These are phyloP conservation scores for Erythrobasidium hasegawianum DNA, from an alignment of 1,284 basidiomycete genomes.

Conservation along the genomic window DNA sequence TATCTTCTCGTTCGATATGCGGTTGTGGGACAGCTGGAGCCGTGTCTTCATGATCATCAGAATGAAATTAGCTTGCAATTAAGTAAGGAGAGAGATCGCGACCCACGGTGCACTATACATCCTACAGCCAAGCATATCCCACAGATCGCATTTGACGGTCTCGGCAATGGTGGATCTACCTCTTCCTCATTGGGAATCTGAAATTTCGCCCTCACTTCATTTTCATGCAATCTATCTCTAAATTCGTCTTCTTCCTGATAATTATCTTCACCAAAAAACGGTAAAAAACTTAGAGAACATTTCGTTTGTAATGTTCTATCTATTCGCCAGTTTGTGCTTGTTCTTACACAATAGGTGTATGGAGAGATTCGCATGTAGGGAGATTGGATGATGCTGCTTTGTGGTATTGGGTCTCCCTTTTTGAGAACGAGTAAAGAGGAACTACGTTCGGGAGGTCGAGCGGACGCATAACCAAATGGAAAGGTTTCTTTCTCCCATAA, in stretches of 20 bases:
- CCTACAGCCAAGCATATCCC: slow-evolving; percentile 27
- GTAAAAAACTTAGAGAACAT: slow-evolving; percentile 9
- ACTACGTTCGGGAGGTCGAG: neutral
- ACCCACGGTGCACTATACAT: slow-evolving; percentile 30
- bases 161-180: slow-evolving; percentile 4
- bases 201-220: slow-evolving; percentile 6
- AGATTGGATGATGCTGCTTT: slow-evolving; percentile 21
- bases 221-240: slow-evolving; percentile 4
- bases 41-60: slow-evolving; percentile 4
- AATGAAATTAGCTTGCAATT: neutral
- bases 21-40: slow-evolving; percentile 28
- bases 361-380: slow-evolving; percentile 26
- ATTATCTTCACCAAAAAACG: slow-evolving; percentile 27
- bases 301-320: slow-evolving; percentile 2
- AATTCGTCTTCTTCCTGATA: slow-evolving; percentile 31
- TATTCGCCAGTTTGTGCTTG: slow-evolving; percentile 19
- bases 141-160: slow-evolving; percentile 14
- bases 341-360: slow-evolving; percentile 27
- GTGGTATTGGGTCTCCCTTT: slow-evolving; percentile 5
- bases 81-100: neutral
- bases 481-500: slow-evolving; percentile 23
- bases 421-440: slow-evolving; percentile 21
- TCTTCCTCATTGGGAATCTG: slow-evolving; percentile 24
- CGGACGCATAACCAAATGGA: slow-evolving; percentile 22
- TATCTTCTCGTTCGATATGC: slow-evolving; percentile 8